Percentiles rank a stretch among this genome's conserved stretches.
Evolutionary conservation across 2,329 filamentous ascomycete genomes (phyloP).

Genomic region (Cyanodermella asteris): DNA sequence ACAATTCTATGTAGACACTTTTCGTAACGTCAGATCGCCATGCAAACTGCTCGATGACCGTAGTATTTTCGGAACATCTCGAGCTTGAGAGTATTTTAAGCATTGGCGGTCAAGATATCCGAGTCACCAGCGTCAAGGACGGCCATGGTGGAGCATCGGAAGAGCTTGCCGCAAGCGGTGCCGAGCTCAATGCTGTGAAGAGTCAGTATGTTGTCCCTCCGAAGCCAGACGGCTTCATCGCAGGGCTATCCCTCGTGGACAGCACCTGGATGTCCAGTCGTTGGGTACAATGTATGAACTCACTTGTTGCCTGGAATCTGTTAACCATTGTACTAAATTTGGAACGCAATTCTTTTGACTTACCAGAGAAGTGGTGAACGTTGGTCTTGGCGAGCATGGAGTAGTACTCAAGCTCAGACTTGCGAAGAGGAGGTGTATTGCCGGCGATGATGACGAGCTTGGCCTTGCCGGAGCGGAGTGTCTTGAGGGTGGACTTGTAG

Average conservation of each 20-base stretch:
- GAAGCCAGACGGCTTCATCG: constrained; percentile 83
- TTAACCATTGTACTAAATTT: no score
- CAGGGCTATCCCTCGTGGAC: constrained; percentile 42
- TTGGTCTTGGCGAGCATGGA: constrained; percentile 80
- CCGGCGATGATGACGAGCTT: constrained; percentile 92
- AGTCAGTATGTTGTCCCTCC: constrained; percentile 41
- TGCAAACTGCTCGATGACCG: no score
- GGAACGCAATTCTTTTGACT: no score
- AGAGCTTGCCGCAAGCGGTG: constrained; percentile 96
- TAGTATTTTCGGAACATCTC: no score
- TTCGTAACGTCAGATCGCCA: no score
- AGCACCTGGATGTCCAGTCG: constrained; percentile 12
- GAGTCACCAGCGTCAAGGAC: constrained; percentile 95
- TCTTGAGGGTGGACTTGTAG: constrained; percentile 79
- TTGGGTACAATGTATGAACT: no score
- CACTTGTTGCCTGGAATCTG: no score
- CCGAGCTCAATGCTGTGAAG: constrained; percentile 57
- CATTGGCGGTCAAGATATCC: constrained; percentile 84
- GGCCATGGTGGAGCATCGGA: constrained; percentile 92
- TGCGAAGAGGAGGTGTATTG: constrained; percentile 94
- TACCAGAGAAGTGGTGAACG: constrained; percentile 94
- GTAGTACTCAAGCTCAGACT: constrained; percentile 94
- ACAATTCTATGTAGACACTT: no score
- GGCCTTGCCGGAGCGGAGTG: constrained; percentile 84
- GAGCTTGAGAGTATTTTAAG: no score